Evolutionary conservation across 2,329 filamentous ascomycete genomes (phyloP), one percentile per base, ranked within the genome.

Genomic region (Tolypocladium inflatum): DNA sequence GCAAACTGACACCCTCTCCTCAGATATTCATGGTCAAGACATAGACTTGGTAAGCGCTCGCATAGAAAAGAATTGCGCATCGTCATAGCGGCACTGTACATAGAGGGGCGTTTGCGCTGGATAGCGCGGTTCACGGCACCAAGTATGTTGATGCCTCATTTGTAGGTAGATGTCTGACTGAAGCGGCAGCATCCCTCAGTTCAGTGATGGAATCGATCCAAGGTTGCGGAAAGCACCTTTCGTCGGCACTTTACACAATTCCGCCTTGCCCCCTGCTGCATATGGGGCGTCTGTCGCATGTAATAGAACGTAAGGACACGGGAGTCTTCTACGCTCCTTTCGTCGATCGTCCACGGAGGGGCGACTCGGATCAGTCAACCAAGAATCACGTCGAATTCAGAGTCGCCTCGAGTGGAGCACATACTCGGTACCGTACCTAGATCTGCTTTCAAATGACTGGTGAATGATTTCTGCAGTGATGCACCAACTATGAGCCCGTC

Each of bases 21-120:
- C 62, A 86, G 83, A 89, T 89, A 67, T 86, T 88, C 64, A 88
- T 88, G 86, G 79, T 88, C 59, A 88, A 88, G 60, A 64, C 72
- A 58, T 74, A 66, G 45, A 39, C n/a, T 39, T 19, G 30, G 48
- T 7, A 21, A 19, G 48, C 9, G 30, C 30, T 15, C 19, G 48
- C 48, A 52, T 37, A 35, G 9, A 21, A 35, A 21, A n/a, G 19
- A 52, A 15, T 52, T 21, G 30, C 48, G 30, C 30, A 33, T 35
- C 19, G 19, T 35, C 48, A 51, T 51, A 21, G 48, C 48, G 48
- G n/a, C 48, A 52, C 4, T 19, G 30, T 37, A 35, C 9, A 35
- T 37, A 8, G 19, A 35, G 37, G n/a, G n/a, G 41, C 30, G 38
- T 42, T 55, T 55, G 54, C 54, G 21, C 37, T 54, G 52, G 52